These are phyloP conservation scores for Aethionema arabicum DNA, from an alignment of 345 rosid species.

Conservation along the genomic window DNA sequence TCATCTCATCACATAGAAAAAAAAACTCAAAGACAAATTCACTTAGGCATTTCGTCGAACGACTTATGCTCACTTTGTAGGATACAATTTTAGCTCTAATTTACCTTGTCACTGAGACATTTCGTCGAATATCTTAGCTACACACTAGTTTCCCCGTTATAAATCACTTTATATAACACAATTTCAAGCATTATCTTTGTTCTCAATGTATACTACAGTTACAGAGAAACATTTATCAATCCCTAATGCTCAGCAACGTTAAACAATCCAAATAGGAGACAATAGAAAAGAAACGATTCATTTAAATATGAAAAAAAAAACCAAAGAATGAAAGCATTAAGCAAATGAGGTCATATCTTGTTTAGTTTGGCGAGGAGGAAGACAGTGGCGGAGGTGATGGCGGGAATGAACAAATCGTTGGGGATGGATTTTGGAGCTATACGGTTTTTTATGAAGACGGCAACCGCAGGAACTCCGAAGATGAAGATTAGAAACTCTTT, in stretches of 20 bases:
- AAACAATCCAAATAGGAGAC: too few species aligned
- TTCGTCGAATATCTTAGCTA: too few species aligned
- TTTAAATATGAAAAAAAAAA: conserved; percentile 18
- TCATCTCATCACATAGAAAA: not conserved
- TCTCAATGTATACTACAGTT: too few species aligned
- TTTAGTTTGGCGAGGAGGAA: conserved; percentile 68
- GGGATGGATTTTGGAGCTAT: conserved; percentile 48
- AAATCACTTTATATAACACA: too few species aligned
- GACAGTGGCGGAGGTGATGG: conserved; percentile 75
- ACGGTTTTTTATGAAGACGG: conserved; percentile 55
- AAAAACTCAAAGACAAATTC: conserved; percentile 3
- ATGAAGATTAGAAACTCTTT: conserved; percentile 60
- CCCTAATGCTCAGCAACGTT: not conserved
- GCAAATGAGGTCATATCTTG: conserved; percentile 47
- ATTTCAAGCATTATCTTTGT: too few species aligned
- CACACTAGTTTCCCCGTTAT: too few species aligned
- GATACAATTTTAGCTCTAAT: too few species aligned
- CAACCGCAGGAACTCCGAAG: conserved; percentile 61
- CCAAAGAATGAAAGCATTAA: conserved; percentile 9
- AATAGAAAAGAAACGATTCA: too few species aligned
- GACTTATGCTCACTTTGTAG: not conserved
- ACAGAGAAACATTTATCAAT: not conserved
- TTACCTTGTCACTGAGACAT: too few species aligned
- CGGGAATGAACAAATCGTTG: conserved; percentile 69
- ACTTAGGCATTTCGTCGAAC: conserved; percentile 18